These are phyloP conservation scores for Coniochaeta ligniaria DNA, from an alignment of 2,329 filamentous ascomycete genomes.

Conservation along the genomic window DNA sequence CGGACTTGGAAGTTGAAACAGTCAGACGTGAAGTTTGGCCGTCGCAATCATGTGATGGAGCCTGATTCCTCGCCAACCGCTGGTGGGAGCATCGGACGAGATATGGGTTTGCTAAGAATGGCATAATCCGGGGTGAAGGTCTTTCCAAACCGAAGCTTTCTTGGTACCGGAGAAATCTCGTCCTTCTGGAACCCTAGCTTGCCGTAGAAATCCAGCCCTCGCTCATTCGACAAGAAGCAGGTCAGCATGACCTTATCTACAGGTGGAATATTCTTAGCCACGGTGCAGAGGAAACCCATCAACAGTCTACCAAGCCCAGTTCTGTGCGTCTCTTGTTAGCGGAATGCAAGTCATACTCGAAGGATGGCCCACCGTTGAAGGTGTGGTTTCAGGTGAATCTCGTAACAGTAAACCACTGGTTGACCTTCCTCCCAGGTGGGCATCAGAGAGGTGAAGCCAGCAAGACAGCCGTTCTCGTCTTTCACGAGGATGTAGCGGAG, in stretches of 20 bases:
- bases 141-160: conserved; percentile 46
- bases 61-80: not conserved
- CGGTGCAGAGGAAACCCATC: conserved; percentile 45
- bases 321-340: conserved; percentile 23
- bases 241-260: conserved; percentile 67
- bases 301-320: conserved; percentile 56
- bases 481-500: conserved; percentile 63
- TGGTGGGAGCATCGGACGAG: conserved; percentile 4
- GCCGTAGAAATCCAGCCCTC: conserved; percentile 53
- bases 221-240: conserved; percentile 56
- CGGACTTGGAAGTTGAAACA: no score
- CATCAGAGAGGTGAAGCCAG: conserved; percentile 62
- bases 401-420: conserved; percentile 70
- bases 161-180: conserved; percentile 44
- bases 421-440: conserved; percentile 60
- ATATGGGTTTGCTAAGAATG: conserved; percentile 44
- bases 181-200: conserved; percentile 51
- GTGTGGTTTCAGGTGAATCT: conserved; percentile 58
- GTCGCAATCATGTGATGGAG: not conserved
- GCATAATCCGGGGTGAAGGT: conserved; percentile 49
- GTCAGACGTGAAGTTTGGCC: not conserved
- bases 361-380: conserved; percentile 42
- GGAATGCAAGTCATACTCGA: not conserved
- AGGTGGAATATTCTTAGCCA: conserved; percentile 45
- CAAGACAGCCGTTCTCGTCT: conserved; percentile 22